These are phyloP conservation scores for Aristolochia californica DNA, from an alignment of 164 flowering plant genomes.

Conservation along the genomic window DNA sequence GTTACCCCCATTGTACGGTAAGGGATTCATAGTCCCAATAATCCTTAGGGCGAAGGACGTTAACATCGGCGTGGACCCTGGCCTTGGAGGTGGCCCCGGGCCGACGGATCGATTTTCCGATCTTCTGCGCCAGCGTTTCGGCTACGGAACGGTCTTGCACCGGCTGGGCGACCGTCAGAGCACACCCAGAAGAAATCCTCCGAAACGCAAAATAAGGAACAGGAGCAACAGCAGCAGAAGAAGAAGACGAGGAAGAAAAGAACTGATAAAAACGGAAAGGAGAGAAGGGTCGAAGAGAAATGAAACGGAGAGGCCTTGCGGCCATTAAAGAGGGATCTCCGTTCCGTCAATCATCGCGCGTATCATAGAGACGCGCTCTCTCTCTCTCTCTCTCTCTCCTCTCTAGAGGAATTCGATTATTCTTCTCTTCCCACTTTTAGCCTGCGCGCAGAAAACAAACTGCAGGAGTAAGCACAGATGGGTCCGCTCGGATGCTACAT, in stretches of 20 bases:
- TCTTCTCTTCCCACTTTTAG: too few relatives aligned
- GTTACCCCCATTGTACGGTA: slow-evolving; percentile 92
- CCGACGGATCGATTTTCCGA: slow-evolving; percentile 72
- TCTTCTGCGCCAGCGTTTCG: slow-evolving; percentile 85
- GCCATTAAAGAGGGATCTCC: slow-evolving; percentile 30
- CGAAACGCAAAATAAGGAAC: neutral
- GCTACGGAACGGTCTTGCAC: slow-evolving; percentile 10
- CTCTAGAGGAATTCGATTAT: too few relatives aligned
- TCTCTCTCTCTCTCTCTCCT: neutral
- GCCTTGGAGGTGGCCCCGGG: slow-evolving; percentile 92
- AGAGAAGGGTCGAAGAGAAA: slow-evolving; percentile 13
- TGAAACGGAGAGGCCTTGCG: slow-evolving; percentile 45
- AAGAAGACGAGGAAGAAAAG: neutral
- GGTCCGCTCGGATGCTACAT: too few relatives aligned
- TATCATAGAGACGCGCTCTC: neutral
- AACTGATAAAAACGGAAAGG: slow-evolving; percentile 6
- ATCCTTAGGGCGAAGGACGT: slow-evolving; percentile 81
- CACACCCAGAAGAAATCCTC: slow-evolving; percentile 12
- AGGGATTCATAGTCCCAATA: slow-evolving; percentile 96
- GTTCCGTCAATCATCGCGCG: neutral
- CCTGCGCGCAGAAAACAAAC: too few relatives aligned
- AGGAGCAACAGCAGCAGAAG: slow-evolving; percentile 7
- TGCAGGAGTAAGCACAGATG: too few relatives aligned
- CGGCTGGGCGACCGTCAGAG: slow-evolving; percentile 11
- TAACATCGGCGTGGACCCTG: slow-evolving; percentile 83